phyloP scores from a whole-genome alignment of 1,139 yeast species.

The Meyerozyma athensensis region DNA sequence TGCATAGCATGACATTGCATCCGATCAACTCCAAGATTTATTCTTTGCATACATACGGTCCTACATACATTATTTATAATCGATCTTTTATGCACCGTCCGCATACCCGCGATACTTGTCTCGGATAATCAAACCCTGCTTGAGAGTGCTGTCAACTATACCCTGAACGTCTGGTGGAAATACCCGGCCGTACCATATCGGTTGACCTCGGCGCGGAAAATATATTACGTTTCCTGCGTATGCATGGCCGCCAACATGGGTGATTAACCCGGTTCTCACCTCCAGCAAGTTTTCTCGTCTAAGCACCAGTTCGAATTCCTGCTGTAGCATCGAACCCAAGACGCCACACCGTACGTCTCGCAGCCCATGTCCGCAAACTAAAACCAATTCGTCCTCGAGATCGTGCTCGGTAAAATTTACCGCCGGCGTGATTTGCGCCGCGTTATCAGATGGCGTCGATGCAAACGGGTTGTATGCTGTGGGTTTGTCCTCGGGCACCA shows the following conservation, averaged over 20 bases:
- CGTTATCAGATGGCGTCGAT: neutral
- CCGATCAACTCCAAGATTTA: neutral
- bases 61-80: neutral
- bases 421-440: neutral
- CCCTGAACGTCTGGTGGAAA: constrained; percentile 64
- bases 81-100: neutral
- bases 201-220: constrained; percentile 38
- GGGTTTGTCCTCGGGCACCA: constrained; percentile 27
- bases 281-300: constrained; percentile 19
- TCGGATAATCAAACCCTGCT: constrained; percentile 42
- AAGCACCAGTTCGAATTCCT: constrained; percentile 48
- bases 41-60: neutral
- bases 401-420: constrained; percentile 17
- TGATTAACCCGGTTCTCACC: constrained; percentile 49
- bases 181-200: constrained; percentile 70
- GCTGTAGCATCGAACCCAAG: constrained; percentile 51
- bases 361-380: constrained; percentile 63
- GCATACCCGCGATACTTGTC: constrained; percentile 48
- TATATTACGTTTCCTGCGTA: constrained; percentile 72
- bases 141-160: constrained; percentile 50
- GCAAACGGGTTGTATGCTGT: constrained; percentile 31
- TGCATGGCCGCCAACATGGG: constrained; percentile 76
- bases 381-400: constrained; percentile 25
- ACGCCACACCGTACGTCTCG: constrained; percentile 67
- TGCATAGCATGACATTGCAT: constrained; percentile 2